These are phyloP conservation scores for Tetrapisispora nanseiensis DNA, from an alignment of 805 yeast genomes.

Conservation along the genomic window DNA sequence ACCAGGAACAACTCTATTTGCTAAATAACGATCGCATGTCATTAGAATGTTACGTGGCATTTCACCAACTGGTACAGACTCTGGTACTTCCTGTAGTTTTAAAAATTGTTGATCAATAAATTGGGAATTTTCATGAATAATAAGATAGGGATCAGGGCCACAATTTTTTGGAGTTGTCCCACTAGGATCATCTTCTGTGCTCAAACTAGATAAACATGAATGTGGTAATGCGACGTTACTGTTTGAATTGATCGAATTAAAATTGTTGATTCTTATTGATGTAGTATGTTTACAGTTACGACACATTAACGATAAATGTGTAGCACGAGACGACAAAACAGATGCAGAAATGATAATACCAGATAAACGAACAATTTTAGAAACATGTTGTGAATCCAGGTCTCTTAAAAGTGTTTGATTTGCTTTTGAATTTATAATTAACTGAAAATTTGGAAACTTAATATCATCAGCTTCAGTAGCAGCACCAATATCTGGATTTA, in stretches of 20 bases:
- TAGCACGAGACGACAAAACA: conserved; percentile 79
- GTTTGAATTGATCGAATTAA: conserved; percentile 25
- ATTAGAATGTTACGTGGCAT: conserved; percentile 90
- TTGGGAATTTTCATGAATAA: conserved; percentile 87
- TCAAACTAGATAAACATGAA: conserved; percentile 23
- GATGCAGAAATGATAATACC: conserved; percentile 92
- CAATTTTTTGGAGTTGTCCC: conserved; percentile 35
- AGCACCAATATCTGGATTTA: conserved; percentile 6
- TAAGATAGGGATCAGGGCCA: conserved; percentile 86
- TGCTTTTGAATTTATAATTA: conserved; percentile 65
- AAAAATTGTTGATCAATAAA: conserved; percentile 92
- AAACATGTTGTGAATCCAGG: conserved; percentile 76
- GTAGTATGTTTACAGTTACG: conserved; percentile 77
- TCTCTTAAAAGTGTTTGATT: conserved; percentile 67
- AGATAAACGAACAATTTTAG: conserved; percentile 81
- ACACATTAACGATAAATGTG: conserved; percentile 75
- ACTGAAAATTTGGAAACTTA: conserved; percentile 70
- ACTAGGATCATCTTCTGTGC: conserved; percentile 6
- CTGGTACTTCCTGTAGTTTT: conserved; percentile 95
- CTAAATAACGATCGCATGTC: conserved; percentile 80
- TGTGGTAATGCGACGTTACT: conserved; percentile 26
- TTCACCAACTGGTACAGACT: conserved; percentile 97
- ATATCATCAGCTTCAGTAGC: conserved; percentile 21
- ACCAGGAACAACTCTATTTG: conserved; percentile 91
- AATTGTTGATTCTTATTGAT: conserved; percentile 37